Evolutionary conservation across 2,329 filamentous ascomycete species (phyloP).

Genomic region (Aspergillus sp.): DNA sequence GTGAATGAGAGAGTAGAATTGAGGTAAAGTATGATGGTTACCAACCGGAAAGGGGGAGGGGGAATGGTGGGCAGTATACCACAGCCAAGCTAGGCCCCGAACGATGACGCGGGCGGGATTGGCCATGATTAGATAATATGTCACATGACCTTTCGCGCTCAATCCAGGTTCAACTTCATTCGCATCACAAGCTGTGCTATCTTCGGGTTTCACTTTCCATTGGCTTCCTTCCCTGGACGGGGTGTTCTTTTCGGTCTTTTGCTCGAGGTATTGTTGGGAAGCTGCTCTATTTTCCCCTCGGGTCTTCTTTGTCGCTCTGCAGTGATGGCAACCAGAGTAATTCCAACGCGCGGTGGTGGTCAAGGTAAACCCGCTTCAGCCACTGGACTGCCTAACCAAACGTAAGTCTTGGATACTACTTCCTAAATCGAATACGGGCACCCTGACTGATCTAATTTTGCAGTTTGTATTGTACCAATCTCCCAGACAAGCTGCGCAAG

Average conservation of each 20-base stretch:
- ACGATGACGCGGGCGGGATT: conserved; percentile 23
- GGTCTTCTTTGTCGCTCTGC: conserved; percentile 1
- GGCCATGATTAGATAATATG: conserved; percentile 19
- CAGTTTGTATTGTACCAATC: conserved; percentile 85
- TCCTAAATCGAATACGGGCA: conserved; percentile 1
- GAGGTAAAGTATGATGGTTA: conserved; percentile 7
- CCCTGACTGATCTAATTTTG: conserved; percentile 24
- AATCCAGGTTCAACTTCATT: conserved; percentile 1
- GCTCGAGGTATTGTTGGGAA: background rate
- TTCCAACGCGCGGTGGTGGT: conserved; percentile 42
- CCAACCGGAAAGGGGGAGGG: background rate
- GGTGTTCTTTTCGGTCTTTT: background rate
- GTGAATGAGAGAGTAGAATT: conserved; percentile 10
- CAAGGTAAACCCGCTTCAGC: conserved; percentile 32
- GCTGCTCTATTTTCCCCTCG: background rate
- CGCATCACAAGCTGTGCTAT: background rate
- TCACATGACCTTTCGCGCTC: conserved; percentile 22
- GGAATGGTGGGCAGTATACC: background rate
- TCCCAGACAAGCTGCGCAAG: conserved; percentile 89
- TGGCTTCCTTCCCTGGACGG: background rate
- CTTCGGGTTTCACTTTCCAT: background rate
- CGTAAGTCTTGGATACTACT: conserved; percentile 53
- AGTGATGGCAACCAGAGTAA: conserved; percentile 42
- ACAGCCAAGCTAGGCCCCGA: background rate
- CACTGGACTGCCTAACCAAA: conserved; percentile 71